Conservation (phyloP, 768 basidiomycete genomes). For the Multifurca ochricompacta region DNA sequence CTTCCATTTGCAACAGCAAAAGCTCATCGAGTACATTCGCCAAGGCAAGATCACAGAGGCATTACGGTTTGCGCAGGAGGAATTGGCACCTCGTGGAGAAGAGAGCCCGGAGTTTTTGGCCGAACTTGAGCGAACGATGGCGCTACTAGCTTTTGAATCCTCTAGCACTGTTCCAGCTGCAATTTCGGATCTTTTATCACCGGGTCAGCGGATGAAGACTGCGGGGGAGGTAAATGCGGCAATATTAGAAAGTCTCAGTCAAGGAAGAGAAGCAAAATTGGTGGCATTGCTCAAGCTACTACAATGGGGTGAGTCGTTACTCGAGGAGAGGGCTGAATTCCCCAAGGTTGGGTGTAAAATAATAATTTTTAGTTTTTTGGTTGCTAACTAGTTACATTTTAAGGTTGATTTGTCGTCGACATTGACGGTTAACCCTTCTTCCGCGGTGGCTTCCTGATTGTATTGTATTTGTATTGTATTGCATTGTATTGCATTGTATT, state of each 20-base stretch:
- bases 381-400: not conserved
- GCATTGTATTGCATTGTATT: no score
- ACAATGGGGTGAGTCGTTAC: slow-evolving; percentile 79
- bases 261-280: slow-evolving; percentile 89
- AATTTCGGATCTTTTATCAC: slow-evolving; percentile 75
- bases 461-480: no score
- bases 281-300: slow-evolving; percentile 74
- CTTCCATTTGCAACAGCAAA: slow-evolving; percentile 94
- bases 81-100: slow-evolving; percentile 91
- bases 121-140: slow-evolving; percentile 94
- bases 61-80: slow-evolving; percentile 84
- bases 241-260: slow-evolving; percentile 84
- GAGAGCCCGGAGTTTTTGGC: slow-evolving; percentile 89
- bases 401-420: slow-evolving; percentile 13
- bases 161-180: slow-evolving; percentile 49
- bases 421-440: no score
- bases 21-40: slow-evolving; percentile 90
- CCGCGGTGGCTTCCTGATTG: no score
- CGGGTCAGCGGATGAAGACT: slow-evolving; percentile 87
- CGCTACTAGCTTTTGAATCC: slow-evolving; percentile 75
- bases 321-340: slow-evolving; percentile 73
- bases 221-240: slow-evolving; percentile 94
- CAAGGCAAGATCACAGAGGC: slow-evolving; percentile 72
- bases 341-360: slow-evolving; percentile 47
- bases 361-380: slow-evolving; percentile 8